Percentiles rank a stretch among this genome's conserved stretches.
phyloP scores from a whole-genome alignment of 495 filamentous ascomycete species.

The Elasticomyces elasticus region DNA sequence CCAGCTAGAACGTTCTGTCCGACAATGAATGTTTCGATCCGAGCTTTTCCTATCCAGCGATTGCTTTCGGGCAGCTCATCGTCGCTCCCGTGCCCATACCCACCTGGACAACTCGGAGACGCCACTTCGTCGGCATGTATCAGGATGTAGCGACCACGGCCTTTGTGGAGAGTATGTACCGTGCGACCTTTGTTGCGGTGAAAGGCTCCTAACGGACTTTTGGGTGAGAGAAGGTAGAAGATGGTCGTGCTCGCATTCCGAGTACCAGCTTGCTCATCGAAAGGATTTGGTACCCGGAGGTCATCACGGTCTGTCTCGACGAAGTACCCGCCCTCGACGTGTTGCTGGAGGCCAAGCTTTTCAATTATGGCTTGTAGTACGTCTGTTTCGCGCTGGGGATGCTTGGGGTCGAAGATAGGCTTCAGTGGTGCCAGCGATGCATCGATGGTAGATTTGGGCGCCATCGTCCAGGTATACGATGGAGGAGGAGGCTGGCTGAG shows the following conservation, averaged over 20 bases:
- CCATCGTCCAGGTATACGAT: neutral
- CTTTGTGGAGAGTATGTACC: constrained; percentile 51
- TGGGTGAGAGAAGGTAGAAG: constrained; percentile 52
- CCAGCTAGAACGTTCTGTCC: constrained; percentile 45
- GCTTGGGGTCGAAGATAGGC: constrained; percentile 23
- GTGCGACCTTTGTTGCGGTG: constrained; percentile 51
- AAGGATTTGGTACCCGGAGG: constrained; percentile 42
- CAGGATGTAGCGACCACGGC: constrained; percentile 51
- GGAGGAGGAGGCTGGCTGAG: constrained; percentile 10
- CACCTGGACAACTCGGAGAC: neutral
- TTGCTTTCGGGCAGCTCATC: constrained; percentile 13
- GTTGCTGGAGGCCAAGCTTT: constrained; percentile 38
- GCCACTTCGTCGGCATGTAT: constrained; percentile 44
- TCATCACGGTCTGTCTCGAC: constrained; percentile 50
- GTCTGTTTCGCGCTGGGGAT: constrained; percentile 29
- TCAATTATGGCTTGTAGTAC: constrained; percentile 35
- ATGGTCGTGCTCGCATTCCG: constrained; percentile 46
- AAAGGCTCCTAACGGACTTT: constrained; percentile 45
- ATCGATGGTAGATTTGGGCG: constrained; percentile 14
- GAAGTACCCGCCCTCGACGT: constrained; percentile 59
- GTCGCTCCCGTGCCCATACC: neutral
- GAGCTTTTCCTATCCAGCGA: constrained; percentile 26
- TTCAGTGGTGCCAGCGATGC: constrained; percentile 12
- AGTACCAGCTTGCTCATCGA: constrained; percentile 25
- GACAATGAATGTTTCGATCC: constrained; percentile 53